Conservation (phyloP, 441 rosid species). For the Aquilaria agallochum region DNA sequence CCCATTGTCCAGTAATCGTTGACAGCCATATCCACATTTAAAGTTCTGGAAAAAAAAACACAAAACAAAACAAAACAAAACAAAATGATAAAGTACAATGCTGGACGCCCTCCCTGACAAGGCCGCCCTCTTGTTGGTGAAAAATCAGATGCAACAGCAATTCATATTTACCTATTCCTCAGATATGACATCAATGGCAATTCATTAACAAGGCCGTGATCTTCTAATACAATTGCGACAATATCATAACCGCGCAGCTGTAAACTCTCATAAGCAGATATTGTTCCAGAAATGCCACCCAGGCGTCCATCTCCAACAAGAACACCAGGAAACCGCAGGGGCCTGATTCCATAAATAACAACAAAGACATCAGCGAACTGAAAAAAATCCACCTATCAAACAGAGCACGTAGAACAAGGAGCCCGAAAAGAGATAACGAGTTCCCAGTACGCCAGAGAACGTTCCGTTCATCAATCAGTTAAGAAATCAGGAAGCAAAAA, state of each 20-base stretch:
- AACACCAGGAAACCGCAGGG: slow-evolving; percentile 79
- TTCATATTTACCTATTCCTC: slow-evolving; percentile 48
- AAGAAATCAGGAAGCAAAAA: not conserved
- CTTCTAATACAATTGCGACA: slow-evolving; percentile 73
- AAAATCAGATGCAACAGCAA: too few species aligned
- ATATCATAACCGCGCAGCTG: slow-evolving; percentile 76
- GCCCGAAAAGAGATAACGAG: not conserved
- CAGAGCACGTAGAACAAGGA: not conserved
- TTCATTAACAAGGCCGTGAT: slow-evolving; percentile 86
- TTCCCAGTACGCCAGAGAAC: not conserved
- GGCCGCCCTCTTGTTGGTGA: too few species aligned
- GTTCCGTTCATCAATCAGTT: not conserved
- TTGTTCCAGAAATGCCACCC: slow-evolving; percentile 92
- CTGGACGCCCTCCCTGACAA: too few species aligned
- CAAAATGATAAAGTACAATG: too few species aligned
- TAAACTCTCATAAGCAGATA: slow-evolving; percentile 90
- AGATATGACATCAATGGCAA: slow-evolving; percentile 64
- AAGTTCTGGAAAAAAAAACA: too few species aligned
- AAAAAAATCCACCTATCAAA: not conserved
- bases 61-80: too few species aligned
- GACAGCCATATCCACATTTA: too few species aligned
- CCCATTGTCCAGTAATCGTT: too few species aligned
- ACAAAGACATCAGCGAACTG: slow-evolving; percentile 7
- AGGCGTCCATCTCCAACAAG: slow-evolving; percentile 93
- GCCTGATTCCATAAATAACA: slow-evolving; percentile 37